Evolutionary conservation across 805 yeast genomes (phyloP), one percentile per base, ranked within the genome.

Genomic region (Priceomyces haplophilus): DNA sequence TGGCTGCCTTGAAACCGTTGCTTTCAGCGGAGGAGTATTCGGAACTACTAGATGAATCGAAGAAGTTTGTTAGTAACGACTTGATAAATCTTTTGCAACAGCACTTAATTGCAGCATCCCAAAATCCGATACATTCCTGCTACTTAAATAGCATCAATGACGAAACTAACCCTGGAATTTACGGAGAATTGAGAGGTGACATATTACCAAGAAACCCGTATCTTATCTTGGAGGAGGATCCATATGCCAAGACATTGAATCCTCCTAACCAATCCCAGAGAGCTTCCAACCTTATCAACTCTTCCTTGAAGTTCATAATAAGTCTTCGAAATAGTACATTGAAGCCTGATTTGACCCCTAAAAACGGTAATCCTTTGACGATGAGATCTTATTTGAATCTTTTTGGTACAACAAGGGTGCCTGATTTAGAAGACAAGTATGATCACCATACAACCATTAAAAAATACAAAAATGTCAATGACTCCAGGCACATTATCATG

Each of bases 201-300:
- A 77, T 82, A 1, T 64, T 85, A 34, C 95, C 95, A 4, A 68
- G 91, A 47, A 85, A 85, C 56, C 95, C 95, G 1, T 85, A 83
- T 53, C 71, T 85, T 49, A 76, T 85, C 8, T 60, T 85, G 13
- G 88, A 84, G 49, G 84, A 84, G 55, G 95, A 85, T 49, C 90
- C 91, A 1, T 71, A 79, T 47, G 72, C 79, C 13, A 63, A 63
- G 53, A 69, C 75, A 13, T 57, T 70, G 43, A 76, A 75, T 45
- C 82, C 82, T 4, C 85, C 88, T 12, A 68, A 76, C 40, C 95
- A 85, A 62, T 67, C 79, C 8, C 83, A 80, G 47, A 60, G 91
- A 29, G 82, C 90, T 7, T 80, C 90, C 2, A 81, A 77, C 20
- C 62, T 85, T 48, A 72, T 83, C 20, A 76, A 79, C 41, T 82